phyloP scores from a whole-genome alignment of 169 alveolate genomes.

The Cryptosporidium xiaoi region DNA sequence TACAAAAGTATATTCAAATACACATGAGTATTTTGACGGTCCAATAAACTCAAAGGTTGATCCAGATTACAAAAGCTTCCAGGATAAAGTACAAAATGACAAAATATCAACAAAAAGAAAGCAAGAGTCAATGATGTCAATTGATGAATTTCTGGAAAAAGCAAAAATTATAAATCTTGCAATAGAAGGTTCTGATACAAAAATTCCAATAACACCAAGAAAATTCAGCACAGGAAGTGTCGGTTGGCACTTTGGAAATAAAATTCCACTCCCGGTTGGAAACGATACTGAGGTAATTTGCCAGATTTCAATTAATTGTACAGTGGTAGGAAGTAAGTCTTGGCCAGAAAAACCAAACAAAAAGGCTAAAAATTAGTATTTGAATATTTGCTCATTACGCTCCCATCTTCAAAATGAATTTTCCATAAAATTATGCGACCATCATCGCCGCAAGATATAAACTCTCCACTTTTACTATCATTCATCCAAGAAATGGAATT shows the following conservation, averaged over 20 bases:
- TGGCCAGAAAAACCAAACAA: constrained; percentile 37
- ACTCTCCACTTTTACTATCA: constrained; percentile 31
- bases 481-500: constrained; percentile 59
- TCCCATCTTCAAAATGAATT: neutral
- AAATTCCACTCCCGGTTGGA: constrained; percentile 65
- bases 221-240: constrained; percentile 72
- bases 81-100: neutral
- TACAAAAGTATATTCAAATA: neutral
- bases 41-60: constrained; percentile 1
- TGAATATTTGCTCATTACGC: neutral
- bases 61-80: neutral
- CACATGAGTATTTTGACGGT: neutral
- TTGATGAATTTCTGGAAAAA: constrained; percentile 59
- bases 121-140: constrained; percentile 45
- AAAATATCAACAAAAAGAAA: constrained; percentile 36
- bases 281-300: constrained; percentile 51
- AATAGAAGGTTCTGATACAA: constrained; percentile 16
- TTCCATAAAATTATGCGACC: constrained; percentile 46
- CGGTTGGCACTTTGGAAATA: constrained; percentile 71
- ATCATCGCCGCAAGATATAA: constrained; percentile 69
- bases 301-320: constrained; percentile 62
- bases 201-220: constrained; percentile 54
- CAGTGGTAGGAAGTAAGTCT: constrained; percentile 63
- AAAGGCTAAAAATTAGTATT: constrained; percentile 6
- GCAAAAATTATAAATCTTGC: constrained; percentile 20